Evolutionary conservation across 257 asterid species (phyloP).

Genomic region (Solanum sparsipilum): DNA sequence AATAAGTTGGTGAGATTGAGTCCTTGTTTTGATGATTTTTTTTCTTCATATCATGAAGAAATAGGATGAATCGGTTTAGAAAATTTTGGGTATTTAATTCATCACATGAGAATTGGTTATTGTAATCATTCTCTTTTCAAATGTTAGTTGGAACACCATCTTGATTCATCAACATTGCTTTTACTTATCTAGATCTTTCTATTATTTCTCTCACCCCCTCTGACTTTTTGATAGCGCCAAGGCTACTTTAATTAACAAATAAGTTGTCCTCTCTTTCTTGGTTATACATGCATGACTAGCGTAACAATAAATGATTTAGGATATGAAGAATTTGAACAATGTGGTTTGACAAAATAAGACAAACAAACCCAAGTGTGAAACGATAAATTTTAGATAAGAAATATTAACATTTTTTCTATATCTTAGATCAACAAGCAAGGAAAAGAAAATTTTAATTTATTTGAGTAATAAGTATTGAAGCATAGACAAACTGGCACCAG

Average conservation of each 20-base stretch:
- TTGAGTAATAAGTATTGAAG: too few species aligned
- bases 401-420: too few species aligned
- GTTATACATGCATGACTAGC: background rate
- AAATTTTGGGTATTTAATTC: background rate
- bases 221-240: background rate
- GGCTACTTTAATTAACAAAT: background rate
- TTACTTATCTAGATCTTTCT: background rate
- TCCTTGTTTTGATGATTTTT: background rate
- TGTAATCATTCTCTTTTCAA: background rate
- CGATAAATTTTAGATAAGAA: background rate
- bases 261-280: background rate
- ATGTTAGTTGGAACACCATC: background rate
- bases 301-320: background rate
- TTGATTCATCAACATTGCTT: background rate
- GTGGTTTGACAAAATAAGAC: too few species aligned
- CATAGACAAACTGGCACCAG: conserved; percentile 30
- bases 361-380: background rate
- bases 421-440: too few species aligned
- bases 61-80: background rate
- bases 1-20: background rate
- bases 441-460: too few species aligned
- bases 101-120: background rate
- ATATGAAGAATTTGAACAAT: background rate
- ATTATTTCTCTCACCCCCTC: background rate
- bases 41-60: background rate